A percentile compares a stretch with the other conserved stretches of the same genome.
These are phyloP conservation scores for Pezizomycotina sp. DNA, from an alignment of 2,329 filamentous ascomycete genomes.

Conservation along the genomic window DNA sequence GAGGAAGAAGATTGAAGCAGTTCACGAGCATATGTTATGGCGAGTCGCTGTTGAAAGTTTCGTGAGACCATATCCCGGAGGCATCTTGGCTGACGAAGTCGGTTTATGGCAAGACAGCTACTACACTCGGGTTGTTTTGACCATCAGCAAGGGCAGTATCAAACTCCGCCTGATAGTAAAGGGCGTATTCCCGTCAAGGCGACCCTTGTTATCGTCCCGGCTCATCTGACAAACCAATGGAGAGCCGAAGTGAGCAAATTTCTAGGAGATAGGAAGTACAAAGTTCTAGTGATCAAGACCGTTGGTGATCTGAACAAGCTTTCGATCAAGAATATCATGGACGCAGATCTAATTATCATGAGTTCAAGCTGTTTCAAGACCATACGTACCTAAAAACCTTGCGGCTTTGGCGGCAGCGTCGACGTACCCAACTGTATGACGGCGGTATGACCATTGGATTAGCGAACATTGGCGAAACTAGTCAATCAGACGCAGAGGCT, in stretches of 20 bases:
- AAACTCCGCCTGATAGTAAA: slow-evolving; percentile 9
- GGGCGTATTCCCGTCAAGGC: slow-evolving; percentile 34
- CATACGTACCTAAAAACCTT: slow-evolving; percentile 38
- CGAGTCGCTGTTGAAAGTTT: slow-evolving; percentile 40
- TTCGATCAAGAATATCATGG: slow-evolving; percentile 33
- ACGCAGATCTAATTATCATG: slow-evolving; percentile 40
- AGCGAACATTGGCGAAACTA: no score
- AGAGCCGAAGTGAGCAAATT: slow-evolving; percentile 38
- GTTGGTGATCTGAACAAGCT: slow-evolving; percentile 30
- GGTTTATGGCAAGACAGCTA: slow-evolving; percentile 52
- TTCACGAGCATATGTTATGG: slow-evolving; percentile 38
- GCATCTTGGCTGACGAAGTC: slow-evolving; percentile 46
- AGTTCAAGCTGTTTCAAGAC: slow-evolving; percentile 35
- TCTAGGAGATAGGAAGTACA: slow-evolving; percentile 30
- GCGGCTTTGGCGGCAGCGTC: no score
- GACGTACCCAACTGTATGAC: no score
- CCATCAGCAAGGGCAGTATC: slow-evolving; percentile 28
- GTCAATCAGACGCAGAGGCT: no score
- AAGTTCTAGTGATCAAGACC: slow-evolving; percentile 33
- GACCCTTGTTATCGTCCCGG: slow-evolving; percentile 44
- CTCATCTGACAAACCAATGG: slow-evolving; percentile 43
- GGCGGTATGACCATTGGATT: no score
- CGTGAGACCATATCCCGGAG: slow-evolving; percentile 36
- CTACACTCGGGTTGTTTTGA: slow-evolving; percentile 42
- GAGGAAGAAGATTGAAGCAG: slow-evolving; percentile 42